Base-by-base conservation (phyloP, 1,284 basidiomycete genomes). In the Pseudozyma thailandica region DNA sequence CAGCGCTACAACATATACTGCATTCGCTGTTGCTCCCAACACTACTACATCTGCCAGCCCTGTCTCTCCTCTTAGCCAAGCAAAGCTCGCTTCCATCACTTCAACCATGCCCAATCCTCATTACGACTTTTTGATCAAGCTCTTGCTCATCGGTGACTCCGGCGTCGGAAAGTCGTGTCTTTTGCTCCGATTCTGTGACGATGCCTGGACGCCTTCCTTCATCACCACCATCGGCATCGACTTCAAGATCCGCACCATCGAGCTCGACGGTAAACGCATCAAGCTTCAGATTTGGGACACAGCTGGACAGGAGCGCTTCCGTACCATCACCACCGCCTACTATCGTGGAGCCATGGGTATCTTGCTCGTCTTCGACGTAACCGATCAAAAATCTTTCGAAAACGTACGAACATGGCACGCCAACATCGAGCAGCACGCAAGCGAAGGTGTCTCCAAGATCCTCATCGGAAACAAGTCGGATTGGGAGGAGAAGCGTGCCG, bases 301-400 rank as follows among this genome's bases (percentile, higher is more conserved):
- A 62, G 96, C 96, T 47, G 95, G 96, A 38, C 96, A 98, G 86
- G 96, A 99, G 86, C 91, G 96, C 35, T 99, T 99, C 88, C 88
- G 95, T 81, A 98, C 96, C 42, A 99, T 99, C 84, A 98, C 96
- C 41, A 97, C 95, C 9, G 94, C 96, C n/a, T 99, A 99, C 85
- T 99, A 99, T 87, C 91, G 96, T 77, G 96, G 96, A 43, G 96
- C 96, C 16, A 98, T 98, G 95, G 96, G 96, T 53, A 99, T 98
- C 81, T 87, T 99, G 55, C 88, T 99, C 60, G 95, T 98, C 6
- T 99, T 98, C 85, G 96, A 98, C 83, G 94, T 98, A 38, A 98
- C 96, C 27, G 95, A 98, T 84, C 93, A 97, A 84, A 90, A 92
- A 79, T 96, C 93, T 25, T 99, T 98, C 86, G 92, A 93, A 83